Evolutionary conservation across 805 yeast genomes (phyloP).

Genomic region (Blastobotrys chiropterorum): DNA sequence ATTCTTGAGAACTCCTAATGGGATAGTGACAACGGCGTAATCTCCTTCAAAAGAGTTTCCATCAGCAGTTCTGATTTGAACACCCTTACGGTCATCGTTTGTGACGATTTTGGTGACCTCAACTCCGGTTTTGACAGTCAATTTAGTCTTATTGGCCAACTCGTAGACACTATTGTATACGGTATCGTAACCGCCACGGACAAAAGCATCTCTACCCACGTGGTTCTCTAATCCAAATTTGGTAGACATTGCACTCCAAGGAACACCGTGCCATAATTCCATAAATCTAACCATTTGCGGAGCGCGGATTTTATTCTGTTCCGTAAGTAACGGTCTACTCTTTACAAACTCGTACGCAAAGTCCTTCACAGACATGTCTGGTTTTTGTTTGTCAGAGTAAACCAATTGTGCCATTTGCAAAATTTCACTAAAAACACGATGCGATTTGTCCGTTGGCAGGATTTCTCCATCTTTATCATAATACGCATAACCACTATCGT

Average conservation of each 20-base stretch:
- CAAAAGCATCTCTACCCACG: slow-evolving; percentile 66
- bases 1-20: slow-evolving; percentile 61
- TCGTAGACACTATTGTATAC: slow-evolving; percentile 42
- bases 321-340: slow-evolving; percentile 24
- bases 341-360: slow-evolving; percentile 43
- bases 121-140: slow-evolving; percentile 36
- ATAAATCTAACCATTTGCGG: slow-evolving; percentile 50
- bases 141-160: slow-evolving; percentile 32
- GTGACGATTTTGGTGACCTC: slow-evolving; percentile 42
- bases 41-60: slow-evolving; percentile 21
- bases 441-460: slow-evolving; percentile 8
- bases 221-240: slow-evolving; percentile 29
- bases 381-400: slow-evolving; percentile 44
- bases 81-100: slow-evolving; percentile 24
- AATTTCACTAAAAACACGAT: slow-evolving; percentile 48
- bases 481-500: slow-evolving; percentile 37
- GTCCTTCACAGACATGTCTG: slow-evolving; percentile 41
- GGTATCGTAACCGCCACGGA: slow-evolving; percentile 51
- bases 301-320: slow-evolving; percentile 43
- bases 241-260: slow-evolving; percentile 61
- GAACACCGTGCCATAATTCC: slow-evolving; percentile 78
- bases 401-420: slow-evolving; percentile 52
- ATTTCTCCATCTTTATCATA: slow-evolving; percentile 34
- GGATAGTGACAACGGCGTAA: slow-evolving; percentile 66
- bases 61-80: neutral